These are phyloP conservation scores for Leishmania martiniquensis DNA, from an alignment of 208 protist genomes.

Conservation along the genomic window DNA sequence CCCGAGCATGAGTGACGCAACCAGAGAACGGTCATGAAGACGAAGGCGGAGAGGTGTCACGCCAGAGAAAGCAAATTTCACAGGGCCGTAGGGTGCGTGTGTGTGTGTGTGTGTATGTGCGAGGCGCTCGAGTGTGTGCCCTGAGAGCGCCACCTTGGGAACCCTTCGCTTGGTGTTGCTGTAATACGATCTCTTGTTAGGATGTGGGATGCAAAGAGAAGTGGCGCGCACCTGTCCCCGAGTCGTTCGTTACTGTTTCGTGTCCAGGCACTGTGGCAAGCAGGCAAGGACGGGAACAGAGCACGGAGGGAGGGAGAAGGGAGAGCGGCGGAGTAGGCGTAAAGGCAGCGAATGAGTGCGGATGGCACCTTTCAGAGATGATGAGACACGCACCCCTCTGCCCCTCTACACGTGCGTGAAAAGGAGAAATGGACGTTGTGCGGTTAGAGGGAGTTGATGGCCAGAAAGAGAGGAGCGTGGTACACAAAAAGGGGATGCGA, in stretches of 20 bases:
- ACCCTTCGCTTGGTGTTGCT: neutral
- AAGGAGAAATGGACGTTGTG: neutral
- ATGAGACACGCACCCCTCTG: neutral
- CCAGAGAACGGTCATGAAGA: neutral
- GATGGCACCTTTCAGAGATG: neutral
- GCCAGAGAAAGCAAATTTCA: no score
- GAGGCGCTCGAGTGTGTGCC: no score
- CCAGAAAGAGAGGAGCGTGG: neutral
- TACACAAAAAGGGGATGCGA: neutral
- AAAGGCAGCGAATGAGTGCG: neutral
- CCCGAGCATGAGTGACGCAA: neutral
- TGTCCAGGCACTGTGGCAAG: neutral
- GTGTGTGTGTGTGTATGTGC: no score
- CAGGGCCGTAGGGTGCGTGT: no score
- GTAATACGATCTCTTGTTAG: neutral
- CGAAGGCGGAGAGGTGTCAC: neutral
- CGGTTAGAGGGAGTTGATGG: neutral
- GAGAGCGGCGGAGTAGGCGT: neutral
- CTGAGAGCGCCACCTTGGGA: no score
- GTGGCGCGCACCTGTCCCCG: neutral
- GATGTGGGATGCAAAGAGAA: neutral
- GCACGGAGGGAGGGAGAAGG: neutral
- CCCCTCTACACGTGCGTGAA: neutral
- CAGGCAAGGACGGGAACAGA: neutral
- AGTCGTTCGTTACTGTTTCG: neutral